Evolutionary conservation across 306 rosid species (phyloP).

Genomic region (Begonia fuchsioides): DNA sequence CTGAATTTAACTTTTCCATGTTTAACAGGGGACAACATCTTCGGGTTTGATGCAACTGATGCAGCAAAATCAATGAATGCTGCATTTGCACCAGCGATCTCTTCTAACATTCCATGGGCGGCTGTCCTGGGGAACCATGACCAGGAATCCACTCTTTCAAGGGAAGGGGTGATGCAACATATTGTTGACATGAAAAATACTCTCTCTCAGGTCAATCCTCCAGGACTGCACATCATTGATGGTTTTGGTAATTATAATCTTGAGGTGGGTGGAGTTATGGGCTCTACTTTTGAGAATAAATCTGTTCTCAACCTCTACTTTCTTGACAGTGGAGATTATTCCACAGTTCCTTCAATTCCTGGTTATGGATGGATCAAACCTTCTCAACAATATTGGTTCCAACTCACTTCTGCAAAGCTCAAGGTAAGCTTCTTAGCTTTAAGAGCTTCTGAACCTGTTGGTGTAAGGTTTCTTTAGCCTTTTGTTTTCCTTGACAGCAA

Average conservation of each 20-base stretch:
- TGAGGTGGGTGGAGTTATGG: slow-evolving; percentile 56
- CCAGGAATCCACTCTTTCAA: slow-evolving; percentile 70
- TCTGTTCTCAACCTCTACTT: slow-evolving; percentile 81
- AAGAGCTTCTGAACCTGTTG: too few species aligned
- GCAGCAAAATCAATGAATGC: slow-evolving; percentile 61
- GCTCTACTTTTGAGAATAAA: slow-evolving; percentile 58
- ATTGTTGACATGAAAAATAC: slow-evolving; percentile 64
- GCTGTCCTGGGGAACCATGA: slow-evolving; percentile 95
- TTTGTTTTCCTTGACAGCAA: slow-evolving; percentile 28
- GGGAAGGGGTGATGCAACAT: slow-evolving; percentile 83
- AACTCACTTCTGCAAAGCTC: slow-evolving; percentile 49
- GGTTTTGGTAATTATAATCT: slow-evolving; percentile 93
- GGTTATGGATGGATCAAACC: slow-evolving; percentile 93
- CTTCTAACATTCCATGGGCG: slow-evolving; percentile 77
- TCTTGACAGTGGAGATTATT: slow-evolving; percentile 91
- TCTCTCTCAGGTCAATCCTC: slow-evolving; percentile 55
- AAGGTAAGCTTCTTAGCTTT: slow-evolving; percentile 16
- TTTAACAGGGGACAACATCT: slow-evolving; percentile 71
- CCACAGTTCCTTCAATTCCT: slow-evolving; percentile 41
- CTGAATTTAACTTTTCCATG: not conserved
- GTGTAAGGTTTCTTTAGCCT: too few species aligned
- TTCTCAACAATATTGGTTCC: slow-evolving; percentile 86
- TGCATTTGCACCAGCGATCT: slow-evolving; percentile 84
- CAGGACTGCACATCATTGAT: slow-evolving; percentile 32
- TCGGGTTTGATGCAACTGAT: slow-evolving; percentile 41